phyloP scores from a whole-genome alignment of 805 yeast species.

The Brettanomyces sp. region DNA sequence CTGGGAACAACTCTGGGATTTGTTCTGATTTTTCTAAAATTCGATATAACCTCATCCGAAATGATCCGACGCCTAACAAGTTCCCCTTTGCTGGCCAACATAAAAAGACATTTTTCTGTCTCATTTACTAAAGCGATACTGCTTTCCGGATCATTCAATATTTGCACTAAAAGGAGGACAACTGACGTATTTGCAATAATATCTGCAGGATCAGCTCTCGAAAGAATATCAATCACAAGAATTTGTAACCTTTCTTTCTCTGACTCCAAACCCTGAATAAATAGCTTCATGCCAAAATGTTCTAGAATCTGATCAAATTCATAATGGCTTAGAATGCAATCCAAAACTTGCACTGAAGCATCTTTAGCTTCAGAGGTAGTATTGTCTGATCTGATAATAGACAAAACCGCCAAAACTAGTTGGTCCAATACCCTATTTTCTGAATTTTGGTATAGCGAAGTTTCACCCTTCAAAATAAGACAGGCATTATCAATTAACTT shows the following conservation, averaged over 20 bases:
- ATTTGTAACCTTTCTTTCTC: conserved; percentile 18
- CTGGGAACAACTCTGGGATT: conserved; percentile 20
- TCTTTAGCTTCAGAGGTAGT: conserved; percentile 15
- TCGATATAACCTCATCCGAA: conserved; percentile 15
- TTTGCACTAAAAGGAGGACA: conserved; percentile 14
- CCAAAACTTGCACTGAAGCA: conserved; percentile 14
- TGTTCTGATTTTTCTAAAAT: conserved; percentile 14
- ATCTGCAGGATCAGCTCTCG: conserved; percentile 23
- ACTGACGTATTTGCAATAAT: conserved; percentile 25
- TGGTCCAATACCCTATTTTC: conserved; percentile 6
- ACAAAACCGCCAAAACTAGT: conserved; percentile 14
- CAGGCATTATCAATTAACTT: conserved; percentile 11
- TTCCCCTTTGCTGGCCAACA: conserved; percentile 18
- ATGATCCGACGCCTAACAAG: conserved; percentile 22
- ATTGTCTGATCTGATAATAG: conserved; percentile 16
- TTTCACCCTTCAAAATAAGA: conserved; percentile 10
- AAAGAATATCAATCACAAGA: conserved; percentile 17
- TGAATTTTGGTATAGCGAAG: conserved; percentile 5
- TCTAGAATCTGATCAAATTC: conserved; percentile 20
- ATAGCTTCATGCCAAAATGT: conserved; percentile 15
- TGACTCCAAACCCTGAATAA: conserved; percentile 22
- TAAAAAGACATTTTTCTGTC: conserved; percentile 15
- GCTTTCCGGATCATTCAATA: conserved; percentile 13
- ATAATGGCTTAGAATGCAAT: conserved; percentile 18
- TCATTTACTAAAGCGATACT: conserved; percentile 14